phyloP scores from a whole-genome alignment of 2,329 filamentous ascomycete species.

The Pseudomassariella vexata region DNA sequence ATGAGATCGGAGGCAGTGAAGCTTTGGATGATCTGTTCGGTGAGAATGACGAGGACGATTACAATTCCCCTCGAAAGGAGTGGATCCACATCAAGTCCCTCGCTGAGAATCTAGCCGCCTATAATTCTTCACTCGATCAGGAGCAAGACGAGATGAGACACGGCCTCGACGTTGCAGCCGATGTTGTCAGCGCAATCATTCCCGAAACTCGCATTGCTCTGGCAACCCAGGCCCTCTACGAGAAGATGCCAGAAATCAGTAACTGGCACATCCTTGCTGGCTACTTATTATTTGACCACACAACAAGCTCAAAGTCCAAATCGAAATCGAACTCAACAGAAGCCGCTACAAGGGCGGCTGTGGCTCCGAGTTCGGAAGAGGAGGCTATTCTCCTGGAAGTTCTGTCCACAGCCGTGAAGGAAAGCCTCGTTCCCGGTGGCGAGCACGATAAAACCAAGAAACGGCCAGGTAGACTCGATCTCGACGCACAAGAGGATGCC shows the following conservation, averaged over 20 bases:
- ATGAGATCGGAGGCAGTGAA: slow-evolving; percentile 79
- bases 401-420: slow-evolving; percentile 74
- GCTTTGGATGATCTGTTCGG: slow-evolving; percentile 69
- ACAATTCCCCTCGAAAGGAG: slow-evolving; percentile 66
- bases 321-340: slow-evolving; percentile 54
- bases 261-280: slow-evolving; percentile 87
- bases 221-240: slow-evolving; percentile 79
- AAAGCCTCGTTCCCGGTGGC: slow-evolving; percentile 59
- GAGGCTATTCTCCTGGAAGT: slow-evolving; percentile 84
- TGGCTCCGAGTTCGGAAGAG: slow-evolving; percentile 69
- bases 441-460: slow-evolving; percentile 60
- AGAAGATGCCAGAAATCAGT: slow-evolving; percentile 72
- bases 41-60: slow-evolving; percentile 67
- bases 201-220: slow-evolving; percentile 79
- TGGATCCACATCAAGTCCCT: slow-evolving; percentile 94
- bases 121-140: slow-evolving; percentile 65
- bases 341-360: slow-evolving; percentile 61
- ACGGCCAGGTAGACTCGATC: slow-evolving; percentile 53
- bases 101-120: slow-evolving; percentile 74
- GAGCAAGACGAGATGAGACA: slow-evolving; percentile 42
- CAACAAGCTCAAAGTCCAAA: slow-evolving; percentile 50
- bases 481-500: slow-evolving; percentile 70
- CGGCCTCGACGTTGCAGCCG: slow-evolving; percentile 43
- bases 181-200: slow-evolving; percentile 56
- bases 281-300: slow-evolving; percentile 90